Evolutionary conservation across 805 yeast genomes (phyloP).

Genomic region (Myxozyma geophila): DNA sequence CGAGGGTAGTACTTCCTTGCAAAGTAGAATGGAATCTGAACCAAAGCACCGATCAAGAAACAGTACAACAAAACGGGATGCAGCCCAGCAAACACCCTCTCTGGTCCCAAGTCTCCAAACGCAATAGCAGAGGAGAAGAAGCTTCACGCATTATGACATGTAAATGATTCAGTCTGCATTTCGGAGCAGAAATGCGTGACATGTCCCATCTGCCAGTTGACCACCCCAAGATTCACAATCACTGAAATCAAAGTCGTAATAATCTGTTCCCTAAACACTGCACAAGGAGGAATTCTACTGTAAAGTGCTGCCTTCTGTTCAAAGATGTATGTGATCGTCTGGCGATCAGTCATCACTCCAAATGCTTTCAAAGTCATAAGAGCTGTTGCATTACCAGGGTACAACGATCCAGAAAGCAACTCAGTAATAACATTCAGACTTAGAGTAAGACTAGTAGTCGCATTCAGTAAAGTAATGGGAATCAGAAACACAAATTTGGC

Average conservation of each 20-base stretch:
- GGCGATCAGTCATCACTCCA: constrained; percentile 43
- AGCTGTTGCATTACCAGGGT: constrained; percentile 66
- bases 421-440: constrained; percentile 68
- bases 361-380: constrained; percentile 61
- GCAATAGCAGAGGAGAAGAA: constrained; percentile 61
- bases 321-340: constrained; percentile 58
- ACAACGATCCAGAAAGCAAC: constrained; percentile 65
- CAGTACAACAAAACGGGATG: constrained; percentile 63
- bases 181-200: constrained; percentile 52
- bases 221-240: constrained; percentile 51
- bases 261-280: constrained; percentile 59
- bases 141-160: constrained; percentile 53
- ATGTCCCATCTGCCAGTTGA: constrained; percentile 50
- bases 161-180: constrained; percentile 52
- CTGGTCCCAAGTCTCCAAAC: constrained; percentile 72
- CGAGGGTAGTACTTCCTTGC: constrained; percentile 8
- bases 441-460: constrained; percentile 63
- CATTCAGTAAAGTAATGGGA: constrained; percentile 65
- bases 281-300: constrained; percentile 64
- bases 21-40: constrained; percentile 32
- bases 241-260: constrained; percentile 53
- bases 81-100: constrained; percentile 59
- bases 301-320: constrained; percentile 71
- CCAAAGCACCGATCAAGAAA: constrained; percentile 60
- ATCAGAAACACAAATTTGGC: constrained; percentile 60